phyloP scores from a whole-genome alignment of 345 rosid species.

The Linum usitatissimum region DNA sequence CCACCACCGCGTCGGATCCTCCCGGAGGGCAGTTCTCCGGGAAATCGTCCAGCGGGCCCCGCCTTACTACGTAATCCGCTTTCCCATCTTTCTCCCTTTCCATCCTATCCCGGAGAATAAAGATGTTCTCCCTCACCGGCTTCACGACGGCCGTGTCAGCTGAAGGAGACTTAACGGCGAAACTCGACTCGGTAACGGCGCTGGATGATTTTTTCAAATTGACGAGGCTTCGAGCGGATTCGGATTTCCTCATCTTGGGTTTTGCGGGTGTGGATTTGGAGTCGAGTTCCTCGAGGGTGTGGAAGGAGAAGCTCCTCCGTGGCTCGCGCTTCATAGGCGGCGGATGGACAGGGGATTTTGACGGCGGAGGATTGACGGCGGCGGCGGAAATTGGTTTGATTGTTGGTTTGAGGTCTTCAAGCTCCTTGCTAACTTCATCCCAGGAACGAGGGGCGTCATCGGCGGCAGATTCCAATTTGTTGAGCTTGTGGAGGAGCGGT shows the following conservation, averaged over 20 bases:
- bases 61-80: constrained; percentile 29
- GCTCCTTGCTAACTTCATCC: constrained; percentile 84
- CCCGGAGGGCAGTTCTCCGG: constrained; percentile 74
- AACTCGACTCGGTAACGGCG: background rate
- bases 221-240: constrained; percentile 15
- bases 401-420: constrained; percentile 52
- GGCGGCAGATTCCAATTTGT: constrained; percentile 38
- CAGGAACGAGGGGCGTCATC: constrained; percentile 55
- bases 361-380: background rate
- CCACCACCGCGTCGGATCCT: constrained; percentile 48
- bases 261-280: constrained; percentile 24
- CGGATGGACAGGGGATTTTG: background rate
- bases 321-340: constrained; percentile 12
- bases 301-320: constrained; percentile 54
- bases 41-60: constrained; percentile 62
- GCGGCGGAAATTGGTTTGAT: constrained; percentile 31
- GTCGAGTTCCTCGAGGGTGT: constrained; percentile 76
- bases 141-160: constrained; percentile 15
- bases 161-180: constrained; percentile 2
- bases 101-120: constrained; percentile 44
- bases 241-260: constrained; percentile 29
- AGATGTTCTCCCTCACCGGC: constrained; percentile 61
- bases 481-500: constrained; percentile 44
- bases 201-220: constrained; percentile 4
- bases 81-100: constrained; percentile 69